Evolutionary conservation across 805 yeast genomes (phyloP).

Genomic region (Candida berthetii): DNA sequence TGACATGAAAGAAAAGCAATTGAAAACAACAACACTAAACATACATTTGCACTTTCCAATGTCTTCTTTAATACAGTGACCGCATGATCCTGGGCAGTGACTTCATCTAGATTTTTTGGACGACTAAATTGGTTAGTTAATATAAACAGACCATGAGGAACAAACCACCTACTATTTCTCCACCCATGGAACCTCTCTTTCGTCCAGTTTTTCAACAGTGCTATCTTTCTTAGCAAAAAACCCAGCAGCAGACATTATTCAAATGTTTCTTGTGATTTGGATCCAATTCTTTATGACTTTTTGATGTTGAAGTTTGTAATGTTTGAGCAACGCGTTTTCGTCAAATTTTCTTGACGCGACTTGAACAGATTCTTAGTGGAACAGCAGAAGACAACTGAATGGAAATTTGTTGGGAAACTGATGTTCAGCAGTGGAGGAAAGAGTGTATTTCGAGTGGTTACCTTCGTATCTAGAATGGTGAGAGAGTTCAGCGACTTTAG

Average conservation of each 20-base stretch:
- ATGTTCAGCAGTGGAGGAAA: too few relatives aligned
- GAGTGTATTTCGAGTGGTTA: too few relatives aligned
- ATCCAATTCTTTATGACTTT: neutral
- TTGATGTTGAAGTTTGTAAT: neutral
- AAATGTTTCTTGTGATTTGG: neutral
- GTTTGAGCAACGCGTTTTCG: too few relatives aligned
- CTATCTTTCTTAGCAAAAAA: neutral
- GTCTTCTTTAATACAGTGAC: conserved; percentile 78
- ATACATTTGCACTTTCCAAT: conserved; percentile 59
- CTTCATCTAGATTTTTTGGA: conserved; percentile 81
- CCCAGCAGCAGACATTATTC: neutral
- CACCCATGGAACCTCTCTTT: conserved; percentile 3
- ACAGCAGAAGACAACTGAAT: too few relatives aligned
- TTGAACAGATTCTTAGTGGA: too few relatives aligned
- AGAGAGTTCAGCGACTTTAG: too few relatives aligned
- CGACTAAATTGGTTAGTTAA: conserved; percentile 37
- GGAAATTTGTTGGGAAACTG: too few relatives aligned
- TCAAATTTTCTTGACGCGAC: too few relatives aligned
- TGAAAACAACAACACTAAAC: neutral
- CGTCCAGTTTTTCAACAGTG: neutral
- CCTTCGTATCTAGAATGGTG: too few relatives aligned
- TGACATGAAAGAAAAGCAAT: neutral
- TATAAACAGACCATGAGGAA: neutral
- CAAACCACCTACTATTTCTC: conserved; percentile 2
- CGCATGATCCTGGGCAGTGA: conserved; percentile 89